phyloP scores from a whole-genome alignment of 768 basidiomycete species.

The Leccinum broughii region DNA sequence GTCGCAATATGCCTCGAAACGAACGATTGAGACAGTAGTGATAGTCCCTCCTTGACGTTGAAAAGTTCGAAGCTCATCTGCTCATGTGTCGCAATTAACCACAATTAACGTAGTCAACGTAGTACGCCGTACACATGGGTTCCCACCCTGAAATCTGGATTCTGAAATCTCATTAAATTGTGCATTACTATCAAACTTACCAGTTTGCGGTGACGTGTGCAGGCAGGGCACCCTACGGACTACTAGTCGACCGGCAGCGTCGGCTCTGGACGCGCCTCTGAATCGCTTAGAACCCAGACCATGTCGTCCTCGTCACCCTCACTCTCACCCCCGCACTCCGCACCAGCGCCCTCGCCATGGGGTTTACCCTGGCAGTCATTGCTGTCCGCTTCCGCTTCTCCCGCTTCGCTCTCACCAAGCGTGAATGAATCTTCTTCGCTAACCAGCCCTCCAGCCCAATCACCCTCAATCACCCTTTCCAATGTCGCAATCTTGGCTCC shows the following conservation, averaged over 20 bases:
- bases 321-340: neutral
- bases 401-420: conserved; percentile 23
- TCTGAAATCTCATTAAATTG: neutral
- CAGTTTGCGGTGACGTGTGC: conserved; percentile 8
- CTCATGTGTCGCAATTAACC: neutral
- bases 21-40: conserved; percentile 7
- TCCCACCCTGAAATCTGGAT: neutral
- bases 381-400: conserved; percentile 15
- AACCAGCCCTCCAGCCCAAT: conserved; percentile 65
- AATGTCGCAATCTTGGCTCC: conserved; percentile 71
- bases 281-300: conserved; percentile 32
- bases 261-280: conserved; percentile 2
- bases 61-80: neutral
- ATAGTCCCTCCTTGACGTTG: neutral
- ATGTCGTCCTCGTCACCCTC: conserved; percentile 33
- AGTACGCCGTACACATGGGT: neutral
- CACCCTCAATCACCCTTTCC: conserved; percentile 48
- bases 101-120: neutral
- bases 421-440: conserved; percentile 47
- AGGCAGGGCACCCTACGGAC: conserved; percentile 16
- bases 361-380: neutral
- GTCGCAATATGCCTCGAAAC: conserved; percentile 23
- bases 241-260: neutral
- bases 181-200: neutral
- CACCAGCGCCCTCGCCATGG: neutral